Conservation (phyloP, 2,329 filamentous ascomycete genomes). For the Calonectria pseudoturangicola region DNA sequence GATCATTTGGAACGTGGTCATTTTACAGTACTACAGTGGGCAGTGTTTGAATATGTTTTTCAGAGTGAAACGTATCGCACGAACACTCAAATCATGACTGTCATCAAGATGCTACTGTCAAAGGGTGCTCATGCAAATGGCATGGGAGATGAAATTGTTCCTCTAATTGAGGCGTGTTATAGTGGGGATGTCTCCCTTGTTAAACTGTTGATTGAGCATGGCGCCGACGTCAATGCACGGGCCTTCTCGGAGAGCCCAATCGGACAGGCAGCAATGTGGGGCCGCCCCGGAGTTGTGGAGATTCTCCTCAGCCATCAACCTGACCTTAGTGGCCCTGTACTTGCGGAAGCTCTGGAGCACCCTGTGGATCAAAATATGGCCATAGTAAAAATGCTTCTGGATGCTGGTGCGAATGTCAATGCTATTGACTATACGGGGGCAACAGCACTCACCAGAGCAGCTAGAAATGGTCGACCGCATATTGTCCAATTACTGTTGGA, state of each 20-base stretch:
- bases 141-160: rapidly evolving
- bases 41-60: too few species aligned
- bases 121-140: neutral
- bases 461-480: too few species aligned
- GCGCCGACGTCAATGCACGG: neutral
- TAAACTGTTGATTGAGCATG: neutral
- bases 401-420: constrained; percentile 1
- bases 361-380: too few species aligned
- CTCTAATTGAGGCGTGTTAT: neutral
- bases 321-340: neutral
- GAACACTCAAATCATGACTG: neutral
- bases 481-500: neutral
- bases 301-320: neutral
- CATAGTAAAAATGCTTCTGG: too few species aligned
- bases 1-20: too few species aligned
- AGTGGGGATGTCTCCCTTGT: neutral
- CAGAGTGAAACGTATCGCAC: too few species aligned
- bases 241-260: neutral
- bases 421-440: too few species aligned
- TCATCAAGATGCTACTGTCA: neutral
- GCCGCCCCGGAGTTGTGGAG: neutral
- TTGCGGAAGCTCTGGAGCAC: too few species aligned
- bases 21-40: too few species aligned
- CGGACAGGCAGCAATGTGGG: neutral
- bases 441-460: neutral